Percentiles rank a stretch among this genome's conserved stretches.
phyloP scores from a whole-genome alignment of 2,329 filamentous ascomycete species.

The Trichoderma asperellum region DNA sequence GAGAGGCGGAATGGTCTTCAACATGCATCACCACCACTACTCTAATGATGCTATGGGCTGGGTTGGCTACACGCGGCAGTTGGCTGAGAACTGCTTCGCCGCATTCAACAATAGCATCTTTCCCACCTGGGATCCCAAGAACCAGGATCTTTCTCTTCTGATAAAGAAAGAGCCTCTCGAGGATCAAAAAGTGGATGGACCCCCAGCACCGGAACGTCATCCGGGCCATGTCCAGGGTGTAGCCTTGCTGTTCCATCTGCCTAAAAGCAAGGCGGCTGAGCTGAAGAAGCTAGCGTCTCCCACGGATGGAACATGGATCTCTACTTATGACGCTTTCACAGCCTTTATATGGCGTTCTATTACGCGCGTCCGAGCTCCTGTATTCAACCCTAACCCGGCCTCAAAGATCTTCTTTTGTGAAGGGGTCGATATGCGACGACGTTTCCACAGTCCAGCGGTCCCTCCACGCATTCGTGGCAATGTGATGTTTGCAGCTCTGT shows the following conservation, averaged over 20 bases:
- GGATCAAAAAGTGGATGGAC: constrained; percentile 1
- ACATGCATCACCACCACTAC: constrained; percentile 13
- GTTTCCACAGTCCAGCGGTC: neutral
- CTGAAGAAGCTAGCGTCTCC: constrained; percentile 13
- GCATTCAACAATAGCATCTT: neutral
- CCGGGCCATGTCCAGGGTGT: neutral
- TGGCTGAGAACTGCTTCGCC: constrained; percentile 24
- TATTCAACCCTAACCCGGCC: neutral
- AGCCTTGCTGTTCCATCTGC: constrained; percentile 1
- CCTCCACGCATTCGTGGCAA: neutral
- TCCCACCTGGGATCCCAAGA: constrained; percentile 8
- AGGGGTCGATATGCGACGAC: constrained; percentile 18
- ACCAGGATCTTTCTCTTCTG: neutral
- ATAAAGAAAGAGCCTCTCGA: neutral
- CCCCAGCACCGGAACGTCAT: neutral
- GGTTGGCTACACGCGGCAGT: neutral
- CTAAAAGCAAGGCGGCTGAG: constrained; percentile 13
- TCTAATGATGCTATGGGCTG: constrained; percentile 8
- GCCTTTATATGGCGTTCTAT: constrained; percentile 20
- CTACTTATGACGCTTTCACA: constrained; percentile 15
- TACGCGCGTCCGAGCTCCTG: neutral
- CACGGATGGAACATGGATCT: constrained; percentile 12
- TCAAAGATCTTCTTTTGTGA: neutral
- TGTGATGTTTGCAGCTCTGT: constrained; percentile 14
- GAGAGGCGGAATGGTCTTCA: neutral